Conservation (phyloP, 805 yeast genomes). For the Pichia ethanolica region DNA sequence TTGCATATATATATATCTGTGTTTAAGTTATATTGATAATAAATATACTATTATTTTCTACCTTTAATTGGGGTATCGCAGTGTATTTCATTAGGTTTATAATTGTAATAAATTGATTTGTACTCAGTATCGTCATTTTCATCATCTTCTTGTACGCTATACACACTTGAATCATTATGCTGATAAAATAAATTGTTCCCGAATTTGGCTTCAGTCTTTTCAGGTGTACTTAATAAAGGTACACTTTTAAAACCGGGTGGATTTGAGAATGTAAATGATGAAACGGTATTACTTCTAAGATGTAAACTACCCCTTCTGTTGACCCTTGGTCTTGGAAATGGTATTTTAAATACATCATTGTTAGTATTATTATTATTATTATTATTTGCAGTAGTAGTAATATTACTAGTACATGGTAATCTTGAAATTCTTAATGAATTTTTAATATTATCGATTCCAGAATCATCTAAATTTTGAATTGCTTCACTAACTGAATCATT, state of each 20-base stretch:
- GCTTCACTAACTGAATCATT: not conserved
- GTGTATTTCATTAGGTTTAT: constrained; percentile 19
- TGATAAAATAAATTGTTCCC: not conserved
- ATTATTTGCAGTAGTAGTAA: no score
- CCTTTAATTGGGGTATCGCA: constrained; percentile 27
- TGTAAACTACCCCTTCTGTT: constrained; percentile 11
- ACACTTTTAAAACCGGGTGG: constrained; percentile 6
- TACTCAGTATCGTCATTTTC: not conserved
- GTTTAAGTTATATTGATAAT: no score
- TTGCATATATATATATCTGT: no score
- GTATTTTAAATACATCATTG: constrained; percentile 10
- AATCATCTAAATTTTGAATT: constrained; percentile 2
- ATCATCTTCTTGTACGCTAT: constrained; percentile 3
- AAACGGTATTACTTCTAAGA: constrained; percentile 22
- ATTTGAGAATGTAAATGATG: constrained; percentile 14
- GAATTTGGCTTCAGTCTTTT: constrained; percentile 6
- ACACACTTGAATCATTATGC: constrained; percentile 1
- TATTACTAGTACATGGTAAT: not conserved
- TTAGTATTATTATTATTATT: not conserved
- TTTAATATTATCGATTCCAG: not conserved
- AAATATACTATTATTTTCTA: constrained; percentile 1
- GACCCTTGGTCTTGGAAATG: constrained; percentile 5
- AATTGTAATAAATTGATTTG: constrained; percentile 13
- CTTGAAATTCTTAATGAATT: not conserved
- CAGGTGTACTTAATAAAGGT: constrained; percentile 9